phyloP scores from a whole-genome alignment of 1,284 basidiomycete species.

The Xerocomus nothofagi region DNA sequence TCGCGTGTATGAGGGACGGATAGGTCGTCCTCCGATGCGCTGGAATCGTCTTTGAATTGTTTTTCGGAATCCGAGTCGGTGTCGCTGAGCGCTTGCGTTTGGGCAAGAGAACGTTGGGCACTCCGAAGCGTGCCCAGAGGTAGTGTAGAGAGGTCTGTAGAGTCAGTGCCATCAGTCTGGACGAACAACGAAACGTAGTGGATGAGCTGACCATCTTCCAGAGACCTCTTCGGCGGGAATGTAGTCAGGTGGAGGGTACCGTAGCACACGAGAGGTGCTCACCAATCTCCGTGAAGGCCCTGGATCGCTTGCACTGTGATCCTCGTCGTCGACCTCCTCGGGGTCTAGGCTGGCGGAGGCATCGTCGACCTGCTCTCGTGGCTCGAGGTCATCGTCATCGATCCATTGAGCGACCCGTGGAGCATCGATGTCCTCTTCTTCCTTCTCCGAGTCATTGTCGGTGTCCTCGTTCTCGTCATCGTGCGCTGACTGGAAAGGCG shows the following conservation, averaged over 20 bases:
- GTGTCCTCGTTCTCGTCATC: background rate
- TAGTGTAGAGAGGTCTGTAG: conserved; percentile 54
- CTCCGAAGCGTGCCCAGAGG: conserved; percentile 67
- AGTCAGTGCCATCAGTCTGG: conserved; percentile 2
- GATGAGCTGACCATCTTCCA: conserved; percentile 29
- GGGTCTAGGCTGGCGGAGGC: conserved; percentile 28
- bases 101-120: conserved; percentile 57
- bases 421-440: conserved; percentile 42
- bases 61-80: conserved; percentile 36
- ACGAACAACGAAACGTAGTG: background rate
- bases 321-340: conserved; percentile 23
- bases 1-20: conserved; percentile 19
- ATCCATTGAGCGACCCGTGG: conserved; percentile 57
- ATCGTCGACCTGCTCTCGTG: conserved; percentile 24
- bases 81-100: conserved; percentile 38
- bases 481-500: background rate
- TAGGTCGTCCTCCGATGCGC: conserved; percentile 35
- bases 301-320: conserved; percentile 15
- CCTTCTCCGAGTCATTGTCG: background rate
- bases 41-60: conserved; percentile 25
- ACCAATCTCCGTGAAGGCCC: conserved; percentile 34
- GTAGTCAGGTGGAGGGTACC: conserved; percentile 26
- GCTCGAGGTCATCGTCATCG: conserved; percentile 48
- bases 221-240: conserved; percentile 28
- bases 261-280: background rate